These are phyloP conservation scores for Vanderwaltozyma tropicalis DNA, from an alignment of 805 yeast species.

Conservation along the genomic window DNA sequence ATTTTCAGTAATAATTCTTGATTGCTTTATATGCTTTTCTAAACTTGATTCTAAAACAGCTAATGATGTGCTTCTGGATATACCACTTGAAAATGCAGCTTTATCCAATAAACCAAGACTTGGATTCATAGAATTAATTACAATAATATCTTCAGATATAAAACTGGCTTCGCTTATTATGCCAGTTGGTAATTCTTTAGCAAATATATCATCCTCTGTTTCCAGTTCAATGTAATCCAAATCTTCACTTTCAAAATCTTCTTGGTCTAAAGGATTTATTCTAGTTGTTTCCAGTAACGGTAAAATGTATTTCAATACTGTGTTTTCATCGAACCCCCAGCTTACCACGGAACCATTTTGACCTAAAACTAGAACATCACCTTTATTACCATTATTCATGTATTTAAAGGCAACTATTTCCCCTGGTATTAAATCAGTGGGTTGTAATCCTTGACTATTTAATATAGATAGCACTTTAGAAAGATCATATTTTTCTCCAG, in stretches of 20 bases:
- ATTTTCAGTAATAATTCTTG: slow-evolving; percentile 54
- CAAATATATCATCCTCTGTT: slow-evolving; percentile 4
- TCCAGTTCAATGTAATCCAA: slow-evolving; percentile 58
- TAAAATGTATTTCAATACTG: slow-evolving; percentile 36
- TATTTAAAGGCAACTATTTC: slow-evolving; percentile 53
- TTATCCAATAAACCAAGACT: slow-evolving; percentile 56
- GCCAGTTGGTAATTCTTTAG: slow-evolving; percentile 6
- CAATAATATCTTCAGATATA: slow-evolving; percentile 60
- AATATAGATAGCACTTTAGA: slow-evolving; percentile 29
- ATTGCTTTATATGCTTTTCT: slow-evolving; percentile 55
- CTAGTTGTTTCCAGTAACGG: slow-evolving; percentile 45
- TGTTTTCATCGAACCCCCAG: slow-evolving; percentile 65
- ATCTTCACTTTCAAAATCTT: slow-evolving; percentile 65
- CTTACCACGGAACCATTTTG: slow-evolving; percentile 74
- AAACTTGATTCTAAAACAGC: slow-evolving; percentile 67
- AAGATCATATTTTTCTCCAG: slow-evolving; percentile 63
- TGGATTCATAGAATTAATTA: slow-evolving; percentile 42
- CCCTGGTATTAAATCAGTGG: slow-evolving; percentile 45
- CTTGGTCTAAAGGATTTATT: slow-evolving; percentile 32
- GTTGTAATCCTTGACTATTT: slow-evolving; percentile 27
- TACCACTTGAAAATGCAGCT: slow-evolving; percentile 81
- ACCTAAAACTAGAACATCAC: slow-evolving; percentile 52
- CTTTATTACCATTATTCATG: slow-evolving; percentile 26
- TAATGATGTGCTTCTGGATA: slow-evolving; percentile 76
- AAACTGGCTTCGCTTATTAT: slow-evolving; percentile 27